Conservation (phyloP, 2,329 filamentous ascomycete species). For the Aspergillus sp. region DNA sequence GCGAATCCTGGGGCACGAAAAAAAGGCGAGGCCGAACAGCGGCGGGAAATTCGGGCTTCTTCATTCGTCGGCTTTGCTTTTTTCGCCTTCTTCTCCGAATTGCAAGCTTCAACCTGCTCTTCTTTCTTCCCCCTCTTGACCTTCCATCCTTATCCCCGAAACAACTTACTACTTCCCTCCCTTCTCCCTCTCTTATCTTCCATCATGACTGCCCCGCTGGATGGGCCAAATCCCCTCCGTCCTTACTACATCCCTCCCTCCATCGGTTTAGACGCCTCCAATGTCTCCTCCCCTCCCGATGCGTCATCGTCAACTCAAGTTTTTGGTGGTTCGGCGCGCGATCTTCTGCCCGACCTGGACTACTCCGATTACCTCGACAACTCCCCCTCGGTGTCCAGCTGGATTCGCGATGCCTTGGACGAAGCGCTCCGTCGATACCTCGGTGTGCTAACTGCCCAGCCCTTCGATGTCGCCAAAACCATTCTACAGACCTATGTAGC, state of each 20-base stretch:
- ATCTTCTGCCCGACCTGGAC: conserved; percentile 86
- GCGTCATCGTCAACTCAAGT: conserved; percentile 49
- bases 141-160: background rate
- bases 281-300: conserved; percentile 37
- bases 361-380: conserved; percentile 85
- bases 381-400: conserved; percentile 73
- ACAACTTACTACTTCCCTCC: background rate
- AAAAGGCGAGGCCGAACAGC: conserved; percentile 21
- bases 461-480: conserved; percentile 95
- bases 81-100: conserved; percentile 9
- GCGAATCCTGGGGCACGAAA: conserved; percentile 14
- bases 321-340: conserved; percentile 68
- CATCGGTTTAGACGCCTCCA: conserved; percentile 58
- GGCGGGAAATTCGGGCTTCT: conserved; percentile 27
- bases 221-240: conserved; percentile 60
- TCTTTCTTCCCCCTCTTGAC: background rate
- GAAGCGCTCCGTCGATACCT: conserved; percentile 90
- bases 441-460: conserved; percentile 84
- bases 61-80: conserved; percentile 10
- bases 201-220: conserved; percentile 50
- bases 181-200: conserved; percentile 9
- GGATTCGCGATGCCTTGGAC: conserved; percentile 75
- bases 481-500: conserved; percentile 75
- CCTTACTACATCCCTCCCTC: conserved; percentile 67
- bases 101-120: conserved; percentile 1